Percentiles rank a stretch among this genome's conserved stretches.
phyloP scores from a whole-genome alignment of 768 basidiomycete genomes.

The Daedalea quercina region DNA sequence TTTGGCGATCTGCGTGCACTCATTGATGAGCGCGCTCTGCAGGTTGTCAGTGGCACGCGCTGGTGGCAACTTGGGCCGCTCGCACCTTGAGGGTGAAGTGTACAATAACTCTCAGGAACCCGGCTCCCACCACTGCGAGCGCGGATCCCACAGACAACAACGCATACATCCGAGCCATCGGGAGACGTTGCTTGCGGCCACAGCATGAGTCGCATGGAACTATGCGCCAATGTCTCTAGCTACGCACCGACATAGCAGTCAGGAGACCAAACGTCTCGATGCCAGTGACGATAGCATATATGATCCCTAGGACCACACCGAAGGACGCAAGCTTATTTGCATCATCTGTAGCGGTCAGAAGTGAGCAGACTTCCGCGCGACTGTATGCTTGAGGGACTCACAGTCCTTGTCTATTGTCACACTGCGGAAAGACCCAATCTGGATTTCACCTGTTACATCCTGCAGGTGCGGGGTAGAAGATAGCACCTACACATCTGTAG shows the following conservation, averaged over 20 bases:
- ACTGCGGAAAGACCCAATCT: conserved; percentile 62
- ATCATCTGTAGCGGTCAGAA: conserved; percentile 27
- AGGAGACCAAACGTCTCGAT: conserved; percentile 53
- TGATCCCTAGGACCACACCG: conserved; percentile 51
- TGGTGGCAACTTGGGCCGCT: no score
- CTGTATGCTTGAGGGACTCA: conserved; percentile 29
- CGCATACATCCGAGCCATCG: conserved; percentile 50
- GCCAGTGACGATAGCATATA: conserved; percentile 43
- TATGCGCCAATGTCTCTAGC: background rate
- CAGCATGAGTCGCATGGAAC: background rate
- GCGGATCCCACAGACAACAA: conserved; percentile 40
- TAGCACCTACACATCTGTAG: background rate
- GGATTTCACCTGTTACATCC: background rate
- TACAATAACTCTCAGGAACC: conserved; percentile 47
- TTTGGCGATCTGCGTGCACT: conserved; percentile 41
- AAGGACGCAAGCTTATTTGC: conserved; percentile 42
- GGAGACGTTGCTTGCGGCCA: conserved; percentile 39
- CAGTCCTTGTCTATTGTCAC: conserved; percentile 40
- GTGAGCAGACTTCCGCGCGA: background rate
- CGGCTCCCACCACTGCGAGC: conserved; percentile 43
- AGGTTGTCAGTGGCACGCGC: no score
- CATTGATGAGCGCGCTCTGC: conserved; percentile 52
- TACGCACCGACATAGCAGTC: conserved; percentile 44
- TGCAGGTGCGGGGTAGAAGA: background rate
- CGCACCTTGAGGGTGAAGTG: conserved; percentile 67